Evolutionary conservation across 2,329 filamentous ascomycete genomes (phyloP).

Genomic region (Phialophora chinensis): DNA sequence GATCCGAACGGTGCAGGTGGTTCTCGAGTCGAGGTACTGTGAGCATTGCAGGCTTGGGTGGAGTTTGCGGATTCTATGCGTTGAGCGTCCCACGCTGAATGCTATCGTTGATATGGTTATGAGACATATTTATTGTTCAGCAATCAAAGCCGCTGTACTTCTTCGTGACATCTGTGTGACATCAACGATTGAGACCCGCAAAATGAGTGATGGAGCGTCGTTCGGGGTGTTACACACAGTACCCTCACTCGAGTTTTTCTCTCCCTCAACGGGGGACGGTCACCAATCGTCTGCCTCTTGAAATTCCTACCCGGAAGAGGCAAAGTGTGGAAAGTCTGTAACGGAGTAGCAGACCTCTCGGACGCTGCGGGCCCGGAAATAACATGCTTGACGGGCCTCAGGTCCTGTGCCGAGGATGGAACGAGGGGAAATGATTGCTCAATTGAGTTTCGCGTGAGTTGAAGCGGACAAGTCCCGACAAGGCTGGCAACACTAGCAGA

Average conservation of each 20-base stretch:
- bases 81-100: conserved; percentile 6
- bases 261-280: neutral
- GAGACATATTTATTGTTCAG: conserved; percentile 8
- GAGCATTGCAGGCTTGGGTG: neutral
- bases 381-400: neutral
- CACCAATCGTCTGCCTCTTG: neutral
- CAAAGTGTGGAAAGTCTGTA: conserved; percentile 11
- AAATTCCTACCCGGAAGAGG: conserved; percentile 19
- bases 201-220: neutral
- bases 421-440: conserved; percentile 31
- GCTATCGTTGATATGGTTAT: conserved; percentile 10
- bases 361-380: neutral
- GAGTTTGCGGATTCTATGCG: neutral
- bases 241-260: neutral
- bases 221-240: neutral
- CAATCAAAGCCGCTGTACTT: neutral
- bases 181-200: neutral
- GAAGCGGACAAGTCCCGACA: conserved; percentile 10
- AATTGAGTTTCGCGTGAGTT: conserved; percentile 29
- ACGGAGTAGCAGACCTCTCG: neutral
- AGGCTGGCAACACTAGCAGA: neutral
- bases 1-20: neutral
- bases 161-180: neutral
- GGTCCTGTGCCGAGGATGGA: neutral
- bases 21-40: neutral